phyloP scores from a whole-genome alignment of 116 monocot genomes.

The Dioscorea cayenensis region DNA sequence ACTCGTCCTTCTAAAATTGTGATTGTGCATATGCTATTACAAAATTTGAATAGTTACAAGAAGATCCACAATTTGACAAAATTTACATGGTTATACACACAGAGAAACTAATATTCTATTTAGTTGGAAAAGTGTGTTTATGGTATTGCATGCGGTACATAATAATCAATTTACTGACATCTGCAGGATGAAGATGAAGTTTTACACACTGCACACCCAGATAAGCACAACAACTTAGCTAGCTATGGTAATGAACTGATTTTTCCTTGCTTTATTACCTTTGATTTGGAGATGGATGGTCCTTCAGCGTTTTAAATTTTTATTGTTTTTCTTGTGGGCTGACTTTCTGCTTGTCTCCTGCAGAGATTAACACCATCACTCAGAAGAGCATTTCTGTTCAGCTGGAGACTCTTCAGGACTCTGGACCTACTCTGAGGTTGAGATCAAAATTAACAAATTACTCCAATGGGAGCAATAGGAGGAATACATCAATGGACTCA shows the following conservation, averaged over 20 bases:
- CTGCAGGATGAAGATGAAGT: constrained; percentile 17
- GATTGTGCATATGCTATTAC: too few species aligned
- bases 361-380: constrained; percentile 6
- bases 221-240: constrained; percentile 10
- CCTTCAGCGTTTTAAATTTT: too few species aligned
- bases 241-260: constrained; percentile 19
- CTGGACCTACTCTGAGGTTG: constrained; percentile 1
- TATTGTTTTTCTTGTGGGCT: background rate
- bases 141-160: background rate
- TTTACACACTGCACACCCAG: background rate
- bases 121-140: too few species aligned
- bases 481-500: background rate
- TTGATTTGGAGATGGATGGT: background rate
- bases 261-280: background rate
- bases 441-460: background rate
- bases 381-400: background rate
- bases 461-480: background rate
- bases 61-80: background rate
- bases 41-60: too few species aligned
- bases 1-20: too few species aligned
- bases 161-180: background rate
- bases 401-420: background rate
- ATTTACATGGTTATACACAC: background rate
- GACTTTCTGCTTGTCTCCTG: background rate
- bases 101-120: too few species aligned